Base-by-base conservation (phyloP, 805 yeast genomes). In the Myxozyma udenii region DNA sequence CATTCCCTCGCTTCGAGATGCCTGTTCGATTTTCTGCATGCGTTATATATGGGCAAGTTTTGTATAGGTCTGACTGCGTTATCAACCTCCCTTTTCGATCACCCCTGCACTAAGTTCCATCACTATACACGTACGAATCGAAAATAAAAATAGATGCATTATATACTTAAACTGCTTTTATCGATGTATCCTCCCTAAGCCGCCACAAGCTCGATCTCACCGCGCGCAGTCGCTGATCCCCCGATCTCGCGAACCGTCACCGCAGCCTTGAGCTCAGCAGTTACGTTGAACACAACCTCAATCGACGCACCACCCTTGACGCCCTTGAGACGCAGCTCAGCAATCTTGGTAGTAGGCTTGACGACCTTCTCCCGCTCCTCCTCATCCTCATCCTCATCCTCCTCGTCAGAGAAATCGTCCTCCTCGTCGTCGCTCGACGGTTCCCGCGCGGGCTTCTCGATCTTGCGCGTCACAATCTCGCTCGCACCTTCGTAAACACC, bases 321-420 rank as follows among this genome's bases (percentile, higher is more conserved):
- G 62, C 81, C 87, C 68, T 83, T 80, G 56, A 90, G 74, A 46
- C 84, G 84, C 61, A 89, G 74, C 67, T 86, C 87, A 59, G 89
- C 95, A 64, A 93, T 77, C 64, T 80, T 78, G 47, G 80, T 77
- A 41, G 81, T 82, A 60, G 84, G 84, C 73, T 81, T 86, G 71
- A 81, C 84, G 59, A 80, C 73, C 66, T 87, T 77, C 71, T 90
- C 96, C 61, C 96, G 96, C 74, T 90, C 97, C 63, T 88, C 96
- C 55, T 71, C 76, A 55, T 69, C 72, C 36, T 76, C 79, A 48
- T 71, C 68, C 62, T 75, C 79, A 23, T 74, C 83, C 62, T 75
- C 79, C 23, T 74, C 83, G 28, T 73, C 78, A 32, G 74, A 79
- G 19, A 30, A 45, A 24, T 75, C 78, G 26, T 58, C 66, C 37